These are phyloP conservation scores for Aureobasidium sp. DNA, from an alignment of 2,329 filamentous ascomycete genomes.

Conservation along the genomic window DNA sequence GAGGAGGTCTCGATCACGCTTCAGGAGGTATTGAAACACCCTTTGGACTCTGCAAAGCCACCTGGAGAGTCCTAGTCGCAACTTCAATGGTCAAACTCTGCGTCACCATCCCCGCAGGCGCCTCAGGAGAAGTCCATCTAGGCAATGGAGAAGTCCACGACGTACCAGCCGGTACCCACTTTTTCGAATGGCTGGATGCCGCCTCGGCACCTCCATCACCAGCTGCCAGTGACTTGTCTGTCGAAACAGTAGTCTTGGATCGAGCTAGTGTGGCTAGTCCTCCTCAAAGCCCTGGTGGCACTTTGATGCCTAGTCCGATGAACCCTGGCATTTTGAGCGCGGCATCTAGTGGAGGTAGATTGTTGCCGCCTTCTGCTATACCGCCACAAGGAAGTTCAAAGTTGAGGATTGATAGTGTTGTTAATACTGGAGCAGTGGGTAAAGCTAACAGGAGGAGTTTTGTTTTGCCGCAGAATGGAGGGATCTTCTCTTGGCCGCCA, in stretches of 20 bases:
- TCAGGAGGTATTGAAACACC: conserved; percentile 1
- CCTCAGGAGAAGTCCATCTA: background rate
- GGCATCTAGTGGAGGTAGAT: background rate
- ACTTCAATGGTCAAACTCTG: background rate
- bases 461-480: background rate
- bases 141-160: background rate
- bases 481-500: background rate
- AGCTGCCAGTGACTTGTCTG: background rate
- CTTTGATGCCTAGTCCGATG: background rate
- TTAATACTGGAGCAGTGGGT: too few species aligned
- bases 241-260: background rate
- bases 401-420: background rate
- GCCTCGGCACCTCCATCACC: background rate
- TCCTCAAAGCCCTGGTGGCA: background rate
- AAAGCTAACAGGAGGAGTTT: background rate
- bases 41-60: background rate
- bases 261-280: background rate
- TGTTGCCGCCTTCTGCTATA: background rate
- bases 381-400: background rate
- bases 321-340: background rate
- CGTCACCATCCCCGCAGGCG: background rate
- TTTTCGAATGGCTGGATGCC: background rate
- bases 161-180: background rate
- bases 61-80: background rate
- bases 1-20: background rate